Conservation (phyloP, 495 filamentous ascomycete species). For the Hyaloscypha variabilis region DNA sequence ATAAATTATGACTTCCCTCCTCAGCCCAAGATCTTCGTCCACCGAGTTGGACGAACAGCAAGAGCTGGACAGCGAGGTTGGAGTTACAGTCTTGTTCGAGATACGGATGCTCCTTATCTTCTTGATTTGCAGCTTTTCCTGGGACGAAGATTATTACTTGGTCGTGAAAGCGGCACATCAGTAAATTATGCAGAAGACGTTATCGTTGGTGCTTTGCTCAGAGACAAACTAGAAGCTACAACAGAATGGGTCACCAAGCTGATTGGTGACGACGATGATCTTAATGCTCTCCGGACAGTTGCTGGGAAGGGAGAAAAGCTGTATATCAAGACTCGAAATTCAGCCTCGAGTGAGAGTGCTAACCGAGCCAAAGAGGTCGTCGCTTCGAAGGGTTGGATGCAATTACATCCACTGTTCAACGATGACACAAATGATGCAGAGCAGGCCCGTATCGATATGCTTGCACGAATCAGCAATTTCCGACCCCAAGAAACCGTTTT, state of each 20-base stretch:
- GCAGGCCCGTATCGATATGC: constrained; percentile 76
- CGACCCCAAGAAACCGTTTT: constrained; percentile 92
- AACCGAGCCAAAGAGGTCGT: constrained; percentile 80
- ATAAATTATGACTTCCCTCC: constrained; percentile 99
- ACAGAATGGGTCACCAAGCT: constrained; percentile 81
- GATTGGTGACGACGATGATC: constrained; percentile 72
- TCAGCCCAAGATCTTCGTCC: constrained; percentile 95
- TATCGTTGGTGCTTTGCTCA: constrained; percentile 70
- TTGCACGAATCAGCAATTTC: constrained; percentile 82
- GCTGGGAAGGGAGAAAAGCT: constrained; percentile 89
- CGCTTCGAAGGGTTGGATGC: constrained; percentile 64
- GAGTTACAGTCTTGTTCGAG: constrained; percentile 89
- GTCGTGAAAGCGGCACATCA: constrained; percentile 51
- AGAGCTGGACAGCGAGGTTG: constrained; percentile 90
- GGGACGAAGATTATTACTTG: constrained; percentile 74
- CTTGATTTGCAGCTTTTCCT: constrained; percentile 96
- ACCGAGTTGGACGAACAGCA: constrained; percentile 93
- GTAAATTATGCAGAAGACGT: constrained; percentile 80
- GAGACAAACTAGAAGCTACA: constrained; percentile 69
- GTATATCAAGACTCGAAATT: constrained; percentile 85
- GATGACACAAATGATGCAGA: constrained; percentile 63
- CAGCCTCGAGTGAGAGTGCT: constrained; percentile 83
- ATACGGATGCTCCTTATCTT: constrained; percentile 85
- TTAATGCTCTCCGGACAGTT: constrained; percentile 68
- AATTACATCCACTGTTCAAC: constrained; percentile 76